Evolutionary conservation across 73 alveolate species (phyloP), one percentile per base, ranked within the genome.

Genomic region (Diophrys appendiculata): DNA sequence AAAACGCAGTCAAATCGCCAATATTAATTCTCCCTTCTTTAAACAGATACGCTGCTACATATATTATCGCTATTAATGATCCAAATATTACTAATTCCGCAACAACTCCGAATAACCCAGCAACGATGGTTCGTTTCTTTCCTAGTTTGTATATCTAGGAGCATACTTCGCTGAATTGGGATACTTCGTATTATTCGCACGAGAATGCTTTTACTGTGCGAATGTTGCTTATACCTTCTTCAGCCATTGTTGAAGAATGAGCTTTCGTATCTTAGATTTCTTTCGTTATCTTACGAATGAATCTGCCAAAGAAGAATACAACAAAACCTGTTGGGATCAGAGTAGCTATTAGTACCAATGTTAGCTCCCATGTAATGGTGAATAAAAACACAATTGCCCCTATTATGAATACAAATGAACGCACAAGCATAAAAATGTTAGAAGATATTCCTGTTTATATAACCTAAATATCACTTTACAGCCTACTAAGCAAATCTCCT

Each of bases 191-290:
- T n/a, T 23, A 11, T 43, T 83, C 91, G 29, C 81, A 73, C 32
- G 86, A 68, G 65, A 83, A 83, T 11, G 91, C 91, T 35, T 83
- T 83, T 25, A 83, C 91, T 18, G 91, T 83, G 30, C 91, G 56
- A 34, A 83, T 65, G 77, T 83, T 83, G 18, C 81, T 55, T 24
- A 83, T 75, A 0, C 76, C 55, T 60, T 83, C 91, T 54, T 83
- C 81, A 67, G 91, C 91, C 8, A 83, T 23, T 5, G 60, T 11
- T 5, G 60, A 43, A 18, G n/a, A 11, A 11, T 43, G 5, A 43
- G 91, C 91, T 35, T 33, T 76, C 24, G 73, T 34, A 26, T 83
- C 86, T 52, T 83, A 54, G 34, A 75, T 55, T 0, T 56, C 65
- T 30, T 76, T 75, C 65, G 56, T 27, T 2, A 73, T 68, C 0